These are phyloP conservation scores for Agroathelia rolfsii DNA, from an alignment of 1,284 basidiomycete genomes.

Conservation along the genomic window DNA sequence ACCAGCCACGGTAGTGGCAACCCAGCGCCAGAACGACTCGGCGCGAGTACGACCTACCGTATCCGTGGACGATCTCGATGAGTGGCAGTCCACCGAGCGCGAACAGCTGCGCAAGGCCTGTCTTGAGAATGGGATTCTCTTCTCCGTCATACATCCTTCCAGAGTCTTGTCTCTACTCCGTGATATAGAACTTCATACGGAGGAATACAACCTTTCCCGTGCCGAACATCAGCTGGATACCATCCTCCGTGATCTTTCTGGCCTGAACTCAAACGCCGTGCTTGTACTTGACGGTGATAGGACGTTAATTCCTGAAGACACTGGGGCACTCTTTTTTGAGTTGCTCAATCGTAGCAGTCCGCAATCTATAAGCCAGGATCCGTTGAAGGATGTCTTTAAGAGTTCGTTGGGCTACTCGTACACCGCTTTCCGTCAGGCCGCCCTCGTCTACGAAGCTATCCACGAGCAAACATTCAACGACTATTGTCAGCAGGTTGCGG, in stretches of 20 bases:
- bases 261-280: no score
- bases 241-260: conserved; percentile 8
- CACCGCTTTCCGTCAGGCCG: conserved; percentile 15
- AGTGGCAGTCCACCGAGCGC: conserved; percentile 14
- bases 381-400: conserved; percentile 15
- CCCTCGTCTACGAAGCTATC: conserved; percentile 13
- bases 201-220: conserved; percentile 12
- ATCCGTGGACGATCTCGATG: conserved; percentile 13
- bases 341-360: conserved; percentile 7
- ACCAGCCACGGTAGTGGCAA: conserved; percentile 9
- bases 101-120: conserved; percentile 14
- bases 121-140: conserved; percentile 13
- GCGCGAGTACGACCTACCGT: conserved; percentile 10
- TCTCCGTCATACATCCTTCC: conserved; percentile 10
- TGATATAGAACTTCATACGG: conserved; percentile 12
- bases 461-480: conserved; percentile 13
- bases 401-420: conserved; percentile 16
- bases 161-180: conserved; percentile 12
- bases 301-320: conserved; percentile 15
- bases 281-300: conserved; percentile 17
- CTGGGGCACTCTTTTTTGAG: conserved; percentile 15
- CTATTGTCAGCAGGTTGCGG: conserved; percentile 13
- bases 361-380: conserved; percentile 8
- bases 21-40: conserved; percentile 12
- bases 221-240: conserved; percentile 13